Evolutionary conservation across 176 grass and related monocot genomes (phyloP), one percentile per base, ranked within the genome.

Genomic region (Carex parvula): DNA sequence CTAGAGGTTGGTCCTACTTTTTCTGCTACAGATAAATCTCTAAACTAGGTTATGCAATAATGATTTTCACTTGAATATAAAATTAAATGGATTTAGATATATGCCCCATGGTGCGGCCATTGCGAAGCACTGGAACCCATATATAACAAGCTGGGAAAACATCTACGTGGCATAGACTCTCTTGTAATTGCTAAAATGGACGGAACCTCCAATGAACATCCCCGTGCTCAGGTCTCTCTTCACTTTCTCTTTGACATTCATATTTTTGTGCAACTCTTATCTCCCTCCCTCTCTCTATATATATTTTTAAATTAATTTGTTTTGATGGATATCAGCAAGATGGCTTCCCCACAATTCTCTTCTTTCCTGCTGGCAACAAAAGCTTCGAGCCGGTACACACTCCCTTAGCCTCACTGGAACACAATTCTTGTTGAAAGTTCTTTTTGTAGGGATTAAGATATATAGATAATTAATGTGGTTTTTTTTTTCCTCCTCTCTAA

Each of bases 151-250:
- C 77, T 98, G 37, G 92, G 24, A 7, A 95, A 91, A 82, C 89
- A 91, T 90, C 86, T 98, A 13, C 84, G 64, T 79, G 91, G 89
- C 5, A 86, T 98, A 4, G 80, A 91, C 30, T 98, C 95, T 80
- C 89, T 98, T 84, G 85, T 95, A 66, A 94, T 98, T 64, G 92
- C 95, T 11, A 98, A 98, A 91, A 98, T 98, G 95, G 95, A 98
- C 60, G 92, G 95, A 58, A 95, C 92, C 62, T 52, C 59, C 82
- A 98, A 98, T 60, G 95, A 98, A 68, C 92, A 98, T 86, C 92
- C 95, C 29, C 84, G 86, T 60, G 95, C 89, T 70, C 89, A 90
- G 95, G 95, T 98, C 54, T 83, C 70, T 64, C 17, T 85, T 30
- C 5, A 18, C 32, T 61, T 3, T 84, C 67, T 20, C 5, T 66